phyloP scores from a whole-genome alignment of 371 early-diverging fungal genomes.

The Mortierella sp. region DNA sequence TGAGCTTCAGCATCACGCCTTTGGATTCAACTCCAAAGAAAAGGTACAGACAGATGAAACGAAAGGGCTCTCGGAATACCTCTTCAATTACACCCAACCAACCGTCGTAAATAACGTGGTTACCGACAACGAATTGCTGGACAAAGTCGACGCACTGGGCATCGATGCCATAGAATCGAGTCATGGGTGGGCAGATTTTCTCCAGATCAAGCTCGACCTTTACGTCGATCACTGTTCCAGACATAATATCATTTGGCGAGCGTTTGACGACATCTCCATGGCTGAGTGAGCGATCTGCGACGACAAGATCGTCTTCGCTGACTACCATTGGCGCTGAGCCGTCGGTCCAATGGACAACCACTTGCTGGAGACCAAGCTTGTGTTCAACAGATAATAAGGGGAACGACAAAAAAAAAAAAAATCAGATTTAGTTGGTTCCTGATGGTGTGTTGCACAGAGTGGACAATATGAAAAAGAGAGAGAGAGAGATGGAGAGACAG shows the following conservation, averaged over 20 bases:
- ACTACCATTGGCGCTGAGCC: constrained; percentile 45
- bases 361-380: constrained; percentile 48
- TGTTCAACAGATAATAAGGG: background rate
- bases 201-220: constrained; percentile 51
- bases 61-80: constrained; percentile 22
- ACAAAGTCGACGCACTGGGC: constrained; percentile 52
- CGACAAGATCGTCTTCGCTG: constrained; percentile 49
- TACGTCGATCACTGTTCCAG: constrained; percentile 54
- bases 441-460: background rate
- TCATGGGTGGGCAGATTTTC: constrained; percentile 53
- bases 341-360: constrained; percentile 54
- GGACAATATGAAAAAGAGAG: too few relatives aligned
- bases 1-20: constrained; percentile 2
- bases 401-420: background rate
- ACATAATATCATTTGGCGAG: constrained; percentile 51
- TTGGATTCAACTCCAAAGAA: background rate
- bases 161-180: constrained; percentile 40
- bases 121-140: constrained; percentile 49
- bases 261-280: constrained; percentile 58
- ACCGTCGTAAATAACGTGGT: constrained; percentile 54
- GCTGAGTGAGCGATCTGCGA: constrained; percentile 54
- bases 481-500: background rate
- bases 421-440: background rate
- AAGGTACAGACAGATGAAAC: background rate
- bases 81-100: constrained; percentile 58